Evolutionary conservation across 495 filamentous ascomycete species (phyloP).

Genomic region (Hyphodiscus hymeniophilus): DNA sequence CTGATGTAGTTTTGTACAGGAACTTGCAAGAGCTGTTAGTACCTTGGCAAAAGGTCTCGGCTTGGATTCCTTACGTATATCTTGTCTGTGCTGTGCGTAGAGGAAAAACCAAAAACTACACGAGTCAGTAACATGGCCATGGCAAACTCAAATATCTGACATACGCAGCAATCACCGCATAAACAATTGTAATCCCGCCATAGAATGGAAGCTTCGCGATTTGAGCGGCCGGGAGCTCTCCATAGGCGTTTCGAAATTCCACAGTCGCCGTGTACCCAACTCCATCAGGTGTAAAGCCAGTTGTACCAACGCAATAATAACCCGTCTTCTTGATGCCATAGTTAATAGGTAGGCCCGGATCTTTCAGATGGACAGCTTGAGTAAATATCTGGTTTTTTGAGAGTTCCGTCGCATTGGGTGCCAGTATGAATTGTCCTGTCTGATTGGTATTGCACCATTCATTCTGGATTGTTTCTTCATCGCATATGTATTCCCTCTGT

Average conservation of each 20-base stretch:
- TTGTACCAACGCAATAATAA: conserved; percentile 90
- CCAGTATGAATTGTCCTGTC: conserved; percentile 78
- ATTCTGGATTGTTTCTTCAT: conserved; percentile 53
- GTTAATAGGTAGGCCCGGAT: conserved; percentile 55
- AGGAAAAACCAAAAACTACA: conserved; percentile 79
- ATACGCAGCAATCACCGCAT: conserved; percentile 73
- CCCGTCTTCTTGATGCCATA: conserved; percentile 83
- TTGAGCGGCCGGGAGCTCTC: conserved; percentile 89
- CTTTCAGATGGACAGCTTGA: conserved; percentile 72
- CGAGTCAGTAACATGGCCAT: conserved; percentile 1
- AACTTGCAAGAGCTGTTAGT: conserved; percentile 37
- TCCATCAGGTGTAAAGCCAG: conserved; percentile 47
- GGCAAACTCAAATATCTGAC: conserved; percentile 22
- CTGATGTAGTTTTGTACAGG: conserved; percentile 99
- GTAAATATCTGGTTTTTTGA: conserved; percentile 67
- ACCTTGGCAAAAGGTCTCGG: background rate
- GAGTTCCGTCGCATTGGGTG: conserved; percentile 57
- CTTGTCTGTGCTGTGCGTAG: conserved; percentile 86
- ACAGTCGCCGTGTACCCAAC: conserved; percentile 68
- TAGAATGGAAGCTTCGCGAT: conserved; percentile 98
- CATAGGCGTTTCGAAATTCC: conserved; percentile 91
- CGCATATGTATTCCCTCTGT: conserved; percentile 69
- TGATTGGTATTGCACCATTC: conserved; percentile 64
- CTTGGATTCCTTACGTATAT: conserved; percentile 58
- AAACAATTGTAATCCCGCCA: conserved; percentile 86